Evolutionary conservation across 2,329 filamentous ascomycete genomes (phyloP), one percentile per base, ranked within the genome.

Genomic region (Pseudogymnoascus sp.): DNA sequence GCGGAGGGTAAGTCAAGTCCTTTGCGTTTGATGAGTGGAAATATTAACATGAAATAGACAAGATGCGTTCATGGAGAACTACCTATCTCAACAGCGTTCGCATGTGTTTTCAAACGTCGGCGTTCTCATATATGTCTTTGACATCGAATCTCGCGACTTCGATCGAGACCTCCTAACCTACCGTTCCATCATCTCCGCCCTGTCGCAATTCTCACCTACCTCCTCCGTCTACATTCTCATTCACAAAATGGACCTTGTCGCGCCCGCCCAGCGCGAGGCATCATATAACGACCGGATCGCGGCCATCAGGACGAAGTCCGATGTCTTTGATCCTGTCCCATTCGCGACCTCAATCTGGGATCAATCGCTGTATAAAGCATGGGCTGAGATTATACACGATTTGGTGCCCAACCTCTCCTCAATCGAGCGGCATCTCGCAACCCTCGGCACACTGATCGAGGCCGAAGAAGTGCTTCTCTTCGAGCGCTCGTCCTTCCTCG

Each of bases 331-430:
- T 66, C 83, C 97, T 65, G 90, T 91, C 63, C 92, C 93, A 64
- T 97, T 96, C 74, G 90, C 92, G 8, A 97, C 93, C 33, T 96
- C 90, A 62, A 99, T 99, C 72, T 99, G 95, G 95, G 95, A 99
- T 72, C 95, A 99, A 79, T 96, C 90, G 62, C 81, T 99, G 38
- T 99, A 97, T 81, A 96, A 96, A 76, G 95, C 95, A 1, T 99
- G 95, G 95, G 95, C 95, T 0, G 91, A 90, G 73, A 97, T 99
- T 70, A 97, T 99, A 65, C 95, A 99, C 80, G 93, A 93, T 73
- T 83, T 99, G 52, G 95, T 97, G n/a, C 95, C 95, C 3, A 97
- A 97, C 71, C 84, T 97, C 1, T 81, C 87, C 16, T 85, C 90
- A 49, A 97, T 99, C 67, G 93, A 97, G 77, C 84, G 85, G 18